Evolutionary conservation across 768 basidiomycete species (phyloP), one percentile per base, ranked within the genome.

Genomic region (Auricularia cornea): DNA sequence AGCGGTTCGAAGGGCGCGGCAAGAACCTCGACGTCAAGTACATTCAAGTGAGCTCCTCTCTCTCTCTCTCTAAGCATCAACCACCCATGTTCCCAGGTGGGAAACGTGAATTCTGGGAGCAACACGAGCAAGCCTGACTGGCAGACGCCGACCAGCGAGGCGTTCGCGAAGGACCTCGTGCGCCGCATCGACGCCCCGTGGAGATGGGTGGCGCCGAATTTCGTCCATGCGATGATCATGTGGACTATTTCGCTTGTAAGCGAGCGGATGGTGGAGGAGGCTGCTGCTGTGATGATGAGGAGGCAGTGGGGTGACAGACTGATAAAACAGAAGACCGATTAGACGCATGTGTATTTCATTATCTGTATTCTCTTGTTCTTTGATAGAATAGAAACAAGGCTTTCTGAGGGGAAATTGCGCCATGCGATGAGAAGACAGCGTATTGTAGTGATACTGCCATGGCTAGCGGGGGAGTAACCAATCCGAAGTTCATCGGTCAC

Each of bases 1-100:
- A 66, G 41, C 65, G 65, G 3, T 64, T 48, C 20, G 20, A 48
- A 6, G 44, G 44, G 44, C 44, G 44, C 44, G 44, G 44, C 44
- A 18, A 48, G 44, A 48, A 48, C 44, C 44, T 48, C 44, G 20
- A 48, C 44, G 20, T 48, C 44, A 48, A 48, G 44, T 48, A 48
- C 44, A 48, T 48, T 23, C 44, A 48, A 48, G 44, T 48, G 23
- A 48, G 44, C 5, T 18, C 20, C 20, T 48, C 44, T 18, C 20
- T 16, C 44, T 16, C 11, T 48, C 5, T 18, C 12, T 48, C 11
- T n/a, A n/a, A n/a, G n/a, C n/a, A 48, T 48, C 44, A 8, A 8
- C 35, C 35, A 0, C 35, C 16, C 35, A 38, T 48, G 6, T 20
- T 18, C 20, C 44, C 10, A 48, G 44, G 44, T 48, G 0, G 44